A percentile compares a stretch with the other conserved stretches of the same genome.
These are phyloP conservation scores for Chrysoporthe cubensis DNA, from an alignment of 2,329 filamentous ascomycete genomes.

Conservation along the genomic window DNA sequence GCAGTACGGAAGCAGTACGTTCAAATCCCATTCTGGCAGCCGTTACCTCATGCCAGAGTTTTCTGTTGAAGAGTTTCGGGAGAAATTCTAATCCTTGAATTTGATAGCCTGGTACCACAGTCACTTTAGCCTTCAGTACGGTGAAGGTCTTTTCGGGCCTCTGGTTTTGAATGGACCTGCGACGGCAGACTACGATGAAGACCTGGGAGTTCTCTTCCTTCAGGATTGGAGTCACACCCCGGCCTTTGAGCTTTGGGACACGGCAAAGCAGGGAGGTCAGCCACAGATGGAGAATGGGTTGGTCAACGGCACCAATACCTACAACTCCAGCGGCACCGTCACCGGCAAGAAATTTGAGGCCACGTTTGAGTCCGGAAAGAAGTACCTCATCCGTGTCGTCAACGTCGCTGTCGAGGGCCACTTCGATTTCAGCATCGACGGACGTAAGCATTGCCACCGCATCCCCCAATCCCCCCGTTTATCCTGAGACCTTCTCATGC, in stretches of 20 bases:
- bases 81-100: constrained; percentile 16
- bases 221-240: constrained; percentile 56
- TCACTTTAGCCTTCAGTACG: constrained; percentile 52
- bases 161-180: constrained; percentile 52
- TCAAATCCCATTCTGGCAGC: constrained; percentile 28
- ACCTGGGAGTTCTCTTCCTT: constrained; percentile 55
- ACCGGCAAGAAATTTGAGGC: constrained; percentile 38
- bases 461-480: too few species aligned
- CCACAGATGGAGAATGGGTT: constrained; percentile 43
- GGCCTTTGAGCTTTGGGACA: constrained; percentile 36
- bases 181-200: constrained; percentile 50
- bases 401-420: constrained; percentile 54
- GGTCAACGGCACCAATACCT: constrained; percentile 48
- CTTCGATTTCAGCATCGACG: constrained; percentile 53
- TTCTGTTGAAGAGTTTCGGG: background rate
- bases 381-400: constrained; percentile 52
- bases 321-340: constrained; percentile 33
- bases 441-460: background rate
- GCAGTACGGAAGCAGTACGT: constrained; percentile 40
- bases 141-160: constrained; percentile 54
- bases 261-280: constrained; percentile 30
- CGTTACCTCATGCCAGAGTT: constrained; percentile 5
- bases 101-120: constrained; percentile 46
- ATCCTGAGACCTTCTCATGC: background rate
- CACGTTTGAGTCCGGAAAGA: constrained; percentile 45